These are phyloP conservation scores for Scleroderma citrinum DNA, from an alignment of 768 basidiomycete genomes.

Conservation along the genomic window DNA sequence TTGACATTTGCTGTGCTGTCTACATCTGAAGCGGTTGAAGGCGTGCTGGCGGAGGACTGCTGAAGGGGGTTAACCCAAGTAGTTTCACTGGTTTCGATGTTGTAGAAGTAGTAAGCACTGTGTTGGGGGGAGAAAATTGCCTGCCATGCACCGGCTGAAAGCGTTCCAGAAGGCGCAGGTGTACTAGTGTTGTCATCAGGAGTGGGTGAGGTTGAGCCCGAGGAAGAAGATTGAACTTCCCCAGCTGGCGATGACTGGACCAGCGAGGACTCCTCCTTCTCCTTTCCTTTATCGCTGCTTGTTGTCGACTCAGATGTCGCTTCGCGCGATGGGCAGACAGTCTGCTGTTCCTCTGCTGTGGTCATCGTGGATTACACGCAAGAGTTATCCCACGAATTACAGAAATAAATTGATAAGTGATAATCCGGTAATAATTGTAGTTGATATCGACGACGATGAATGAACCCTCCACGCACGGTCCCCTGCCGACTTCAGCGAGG, in stretches of 20 bases:
- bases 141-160: slow-evolving; percentile 54
- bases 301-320: neutral
- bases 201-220: slow-evolving; percentile 3
- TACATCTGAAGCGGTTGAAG: slow-evolving; percentile 16
- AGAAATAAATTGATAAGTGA: slow-evolving; percentile 6
- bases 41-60: slow-evolving; percentile 21
- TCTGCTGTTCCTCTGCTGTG: slow-evolving; percentile 11
- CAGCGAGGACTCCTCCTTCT: neutral
- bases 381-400: neutral
- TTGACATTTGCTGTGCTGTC: slow-evolving; percentile 21
- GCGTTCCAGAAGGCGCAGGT: slow-evolving; percentile 11
- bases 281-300: slow-evolving; percentile 2
- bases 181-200: slow-evolving; percentile 2
- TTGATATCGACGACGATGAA: neutral
- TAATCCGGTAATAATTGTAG: neutral
- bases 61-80: slow-evolving; percentile 80
- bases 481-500: neutral
- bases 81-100: slow-evolving; percentile 66
- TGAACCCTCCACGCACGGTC: neutral
- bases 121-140: slow-evolving; percentile 74
- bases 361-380: slow-evolving; percentile 1
- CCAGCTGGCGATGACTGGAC: slow-evolving; percentile 1
- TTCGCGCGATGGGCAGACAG: neutral
- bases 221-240: neutral
- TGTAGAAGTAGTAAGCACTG: slow-evolving; percentile 84